Evolutionary conservation across 805 yeast genomes (phyloP).

Genomic region (Candida dajiaensis): DNA sequence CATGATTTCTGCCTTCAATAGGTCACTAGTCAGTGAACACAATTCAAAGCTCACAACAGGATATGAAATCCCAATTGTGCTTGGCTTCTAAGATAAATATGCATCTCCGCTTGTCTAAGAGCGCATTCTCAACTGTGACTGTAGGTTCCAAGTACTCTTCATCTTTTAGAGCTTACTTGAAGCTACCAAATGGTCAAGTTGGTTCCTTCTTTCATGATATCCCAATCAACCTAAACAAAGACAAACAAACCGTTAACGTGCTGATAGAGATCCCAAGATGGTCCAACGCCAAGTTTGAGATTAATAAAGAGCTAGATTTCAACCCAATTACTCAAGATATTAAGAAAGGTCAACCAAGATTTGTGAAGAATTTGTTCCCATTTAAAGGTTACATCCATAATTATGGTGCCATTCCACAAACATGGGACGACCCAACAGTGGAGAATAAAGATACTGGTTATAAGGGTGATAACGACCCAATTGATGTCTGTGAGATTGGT

Average conservation of each 20-base stretch:
- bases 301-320: conserved; percentile 46
- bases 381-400: conserved; percentile 81
- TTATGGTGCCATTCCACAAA: conserved; percentile 87
- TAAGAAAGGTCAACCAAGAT: conserved; percentile 69
- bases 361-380: conserved; percentile 75
- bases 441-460: conserved; percentile 35
- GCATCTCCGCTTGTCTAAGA: background rate
- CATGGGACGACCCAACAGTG: conserved; percentile 93
- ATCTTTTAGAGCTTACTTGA: conserved; percentile 40
- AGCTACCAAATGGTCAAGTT: conserved; percentile 36
- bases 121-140: conserved; percentile 2
- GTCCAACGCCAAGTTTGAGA: conserved; percentile 81
- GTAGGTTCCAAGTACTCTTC: conserved; percentile 33
- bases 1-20: too few relatives aligned
- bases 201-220: conserved; percentile 54
- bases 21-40: too few relatives aligned
- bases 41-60: too few relatives aligned
- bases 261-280: conserved; percentile 76
- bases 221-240: conserved; percentile 46
- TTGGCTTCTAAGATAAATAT: background rate
- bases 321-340: conserved; percentile 82
- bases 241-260: conserved; percentile 47
- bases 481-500: conserved; percentile 84
- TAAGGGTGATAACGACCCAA: conserved; percentile 90
- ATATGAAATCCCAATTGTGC: background rate